Percentiles rank a stretch among this genome's conserved stretches.
Conservation (phyloP, 371 early-diverging fungal species). For the Mycotypha africana region DNA sequence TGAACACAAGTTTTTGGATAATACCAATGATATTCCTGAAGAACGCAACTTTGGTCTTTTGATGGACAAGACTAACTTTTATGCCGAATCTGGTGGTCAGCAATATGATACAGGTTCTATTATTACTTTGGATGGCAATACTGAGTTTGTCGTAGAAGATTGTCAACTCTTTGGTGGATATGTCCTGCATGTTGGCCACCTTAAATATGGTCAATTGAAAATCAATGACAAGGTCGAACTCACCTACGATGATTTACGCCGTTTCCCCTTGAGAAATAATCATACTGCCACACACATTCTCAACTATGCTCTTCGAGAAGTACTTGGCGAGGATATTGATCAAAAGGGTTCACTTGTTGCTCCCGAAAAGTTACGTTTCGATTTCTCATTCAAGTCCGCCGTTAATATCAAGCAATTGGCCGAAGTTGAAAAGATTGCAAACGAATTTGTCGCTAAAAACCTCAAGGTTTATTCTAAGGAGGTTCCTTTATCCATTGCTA, state of each 20-base stretch:
- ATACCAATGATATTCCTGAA: constrained; percentile 46
- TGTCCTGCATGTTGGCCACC: constrained; percentile 94
- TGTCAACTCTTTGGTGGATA: constrained; percentile 95
- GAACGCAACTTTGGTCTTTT: constrained; percentile 78
- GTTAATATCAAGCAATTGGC: constrained; percentile 79
- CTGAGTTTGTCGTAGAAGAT: constrained; percentile 92
- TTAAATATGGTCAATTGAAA: constrained; percentile 80
- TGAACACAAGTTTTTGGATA: constrained; percentile 48
- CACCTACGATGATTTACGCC: constrained; percentile 85
- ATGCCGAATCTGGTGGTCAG: constrained; percentile 99
- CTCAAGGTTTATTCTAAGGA: constrained; percentile 77
- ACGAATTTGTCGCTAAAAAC: constrained; percentile 76
- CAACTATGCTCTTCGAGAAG: constrained; percentile 90
- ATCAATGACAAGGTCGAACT: constrained; percentile 71
- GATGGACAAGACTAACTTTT: constrained; percentile 97
- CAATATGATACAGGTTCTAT: constrained; percentile 96
- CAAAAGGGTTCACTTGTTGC: constrained; percentile 99
- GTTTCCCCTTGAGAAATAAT: constrained; percentile 91
- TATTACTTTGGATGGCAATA: constrained; percentile 71
- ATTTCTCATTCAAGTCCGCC: constrained; percentile 82
- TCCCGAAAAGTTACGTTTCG: constrained; percentile 96
- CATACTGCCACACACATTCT: constrained; percentile 99
- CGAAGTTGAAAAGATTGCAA: constrained; percentile 79
- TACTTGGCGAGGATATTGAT: constrained; percentile 73
- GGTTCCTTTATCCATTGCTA: constrained; percentile 78